phyloP scores from a whole-genome alignment of 345 rosid species.

The Aquilaria yunnanensis region DNA sequence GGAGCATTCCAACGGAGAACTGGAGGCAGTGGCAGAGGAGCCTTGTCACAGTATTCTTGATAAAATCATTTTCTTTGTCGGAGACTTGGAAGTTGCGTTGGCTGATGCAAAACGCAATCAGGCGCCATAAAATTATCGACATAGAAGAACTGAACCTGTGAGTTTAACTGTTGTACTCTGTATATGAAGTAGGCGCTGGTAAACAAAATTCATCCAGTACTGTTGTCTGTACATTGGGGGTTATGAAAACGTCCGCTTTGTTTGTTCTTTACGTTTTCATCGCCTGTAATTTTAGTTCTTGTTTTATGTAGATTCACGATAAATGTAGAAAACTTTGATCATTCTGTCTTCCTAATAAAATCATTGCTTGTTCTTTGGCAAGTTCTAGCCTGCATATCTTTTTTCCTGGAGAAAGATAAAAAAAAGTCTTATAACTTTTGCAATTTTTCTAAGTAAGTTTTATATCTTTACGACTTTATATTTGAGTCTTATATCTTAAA shows the following conservation, averaged over 20 bases:
- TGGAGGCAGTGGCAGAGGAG: constrained; percentile 20
- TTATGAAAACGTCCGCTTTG: not conserved
- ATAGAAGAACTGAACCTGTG: not conserved
- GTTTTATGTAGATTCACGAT: not conserved
- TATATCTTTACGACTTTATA: no score
- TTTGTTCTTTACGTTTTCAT: no score
- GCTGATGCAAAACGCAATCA: constrained; percentile 32
- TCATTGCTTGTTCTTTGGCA: no score
- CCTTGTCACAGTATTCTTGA: constrained; percentile 32
- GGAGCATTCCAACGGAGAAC: constrained; percentile 5
- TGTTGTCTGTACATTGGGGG: no score
- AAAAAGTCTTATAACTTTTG: no score
- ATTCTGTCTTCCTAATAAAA: no score
- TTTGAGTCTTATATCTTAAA: no score
- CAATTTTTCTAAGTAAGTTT: no score
- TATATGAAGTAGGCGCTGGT: not conserved
- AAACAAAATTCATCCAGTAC: not conserved
- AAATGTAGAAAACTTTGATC: no score
- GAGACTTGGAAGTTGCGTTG: constrained; percentile 53
- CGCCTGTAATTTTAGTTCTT: not conserved
- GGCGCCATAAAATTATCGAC: constrained; percentile 6
- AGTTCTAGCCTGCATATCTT: no score
- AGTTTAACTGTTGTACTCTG: not conserved
- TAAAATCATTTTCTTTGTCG: constrained; percentile 46
- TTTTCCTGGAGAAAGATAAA: no score